phyloP scores from a whole-genome alignment of 352 stramenopile species.

The Pelagophyceae sp. region DNA sequence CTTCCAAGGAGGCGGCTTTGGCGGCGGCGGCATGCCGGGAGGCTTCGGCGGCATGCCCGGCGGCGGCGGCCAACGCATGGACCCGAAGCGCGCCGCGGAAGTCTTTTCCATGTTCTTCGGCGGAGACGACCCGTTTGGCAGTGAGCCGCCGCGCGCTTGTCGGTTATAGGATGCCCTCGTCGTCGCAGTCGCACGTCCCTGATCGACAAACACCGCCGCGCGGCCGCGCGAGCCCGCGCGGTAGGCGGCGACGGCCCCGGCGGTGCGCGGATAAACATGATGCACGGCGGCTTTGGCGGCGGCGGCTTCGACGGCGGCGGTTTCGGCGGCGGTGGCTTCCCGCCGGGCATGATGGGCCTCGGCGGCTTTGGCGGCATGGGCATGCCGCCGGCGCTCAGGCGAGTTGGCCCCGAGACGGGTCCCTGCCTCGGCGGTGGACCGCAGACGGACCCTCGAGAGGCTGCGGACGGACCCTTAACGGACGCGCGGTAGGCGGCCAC shows the following conservation, averaged over 20 bases:
- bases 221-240: conserved; percentile 28
- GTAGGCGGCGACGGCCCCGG: conserved; percentile 30
- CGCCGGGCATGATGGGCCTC: conserved; percentile 27
- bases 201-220: too few species aligned
- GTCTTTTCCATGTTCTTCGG: conserved; percentile 85
- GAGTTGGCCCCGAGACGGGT: too few species aligned
- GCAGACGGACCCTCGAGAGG: too few species aligned
- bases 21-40: conserved; percentile 24
- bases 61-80: conserved; percentile 46
- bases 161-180: conserved; percentile 34
- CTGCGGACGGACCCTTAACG: too few species aligned
- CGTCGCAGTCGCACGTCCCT: too few species aligned
- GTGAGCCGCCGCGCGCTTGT: too few species aligned
- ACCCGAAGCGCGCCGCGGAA: conserved; percentile 67
- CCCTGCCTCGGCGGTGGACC: too few species aligned
- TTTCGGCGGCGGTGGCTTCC: conserved; percentile 31
- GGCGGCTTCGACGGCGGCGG: conserved; percentile 18
- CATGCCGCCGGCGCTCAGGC: not conserved
- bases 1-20: conserved; percentile 26
- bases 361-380: conserved; percentile 2
- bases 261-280: conserved; percentile 20
- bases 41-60: conserved; percentile 16
- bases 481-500: too few species aligned
- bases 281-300: conserved; percentile 22
- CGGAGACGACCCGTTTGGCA: conserved; percentile 81